phyloP scores from a whole-genome alignment of 768 basidiomycete species.

The Infundibulicybe gibba region DNA sequence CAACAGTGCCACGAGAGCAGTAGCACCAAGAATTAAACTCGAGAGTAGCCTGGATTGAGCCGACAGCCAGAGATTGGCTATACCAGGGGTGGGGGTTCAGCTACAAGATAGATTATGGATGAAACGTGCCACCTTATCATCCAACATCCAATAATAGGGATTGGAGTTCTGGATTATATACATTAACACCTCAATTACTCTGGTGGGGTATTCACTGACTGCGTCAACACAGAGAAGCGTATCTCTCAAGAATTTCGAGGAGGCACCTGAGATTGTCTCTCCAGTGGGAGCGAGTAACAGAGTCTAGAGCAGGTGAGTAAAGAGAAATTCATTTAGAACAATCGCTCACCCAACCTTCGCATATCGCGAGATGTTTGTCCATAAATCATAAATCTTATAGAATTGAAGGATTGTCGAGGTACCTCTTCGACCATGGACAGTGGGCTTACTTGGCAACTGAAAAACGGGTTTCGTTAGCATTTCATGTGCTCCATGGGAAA shows the following conservation, averaged over 20 bases:
- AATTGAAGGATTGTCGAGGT: conserved; percentile 1
- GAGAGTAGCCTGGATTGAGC: conserved; percentile 85
- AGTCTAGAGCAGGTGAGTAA: conserved; percentile 16
- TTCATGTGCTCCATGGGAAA: too few relatives aligned
- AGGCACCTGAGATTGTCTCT: conserved; percentile 46
- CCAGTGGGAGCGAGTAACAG: conserved; percentile 36
- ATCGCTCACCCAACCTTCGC: conserved; percentile 62
- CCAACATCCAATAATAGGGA: conserved; percentile 92
- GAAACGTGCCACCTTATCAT: conserved; percentile 42
- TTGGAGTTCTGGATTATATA: conserved; percentile 40
- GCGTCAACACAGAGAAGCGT: conserved; percentile 83
- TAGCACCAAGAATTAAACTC: conserved; percentile 66
- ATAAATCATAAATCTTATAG: conserved; percentile 31
- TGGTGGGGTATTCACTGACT: conserved; percentile 34
- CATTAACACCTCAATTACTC: background rate
- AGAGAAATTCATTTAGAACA: background rate
- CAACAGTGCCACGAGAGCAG: conserved; percentile 61
- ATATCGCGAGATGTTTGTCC: conserved; percentile 87
- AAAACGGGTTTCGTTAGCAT: background rate
- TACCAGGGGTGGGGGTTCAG: background rate
- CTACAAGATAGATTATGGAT: background rate
- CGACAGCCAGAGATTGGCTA: conserved; percentile 89
- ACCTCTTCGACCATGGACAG: background rate
- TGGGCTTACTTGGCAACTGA: conserved; percentile 31
- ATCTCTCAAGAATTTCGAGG: conserved; percentile 80